Conservation (phyloP, 495 filamentous ascomycete species). For the Amorphotheca resinae region DNA sequence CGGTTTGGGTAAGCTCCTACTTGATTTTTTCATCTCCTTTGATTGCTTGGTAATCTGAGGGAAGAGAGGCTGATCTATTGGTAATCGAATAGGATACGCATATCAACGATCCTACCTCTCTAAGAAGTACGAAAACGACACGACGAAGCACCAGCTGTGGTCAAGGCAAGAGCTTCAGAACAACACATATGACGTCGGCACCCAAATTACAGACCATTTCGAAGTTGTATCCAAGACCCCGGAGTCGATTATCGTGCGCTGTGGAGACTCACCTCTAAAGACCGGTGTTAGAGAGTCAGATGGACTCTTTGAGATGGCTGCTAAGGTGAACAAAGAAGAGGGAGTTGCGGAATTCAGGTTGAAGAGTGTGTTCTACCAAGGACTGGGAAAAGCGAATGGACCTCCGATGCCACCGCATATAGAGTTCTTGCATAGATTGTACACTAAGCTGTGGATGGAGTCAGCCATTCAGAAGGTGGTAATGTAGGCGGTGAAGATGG, state of each 20-base stretch:
- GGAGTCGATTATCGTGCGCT: slow-evolving; percentile 48
- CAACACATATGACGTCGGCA: slow-evolving; percentile 47
- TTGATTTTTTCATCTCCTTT: background rate
- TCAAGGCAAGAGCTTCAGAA: slow-evolving; percentile 36
- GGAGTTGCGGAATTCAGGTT: slow-evolving; percentile 47
- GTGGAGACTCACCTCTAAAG: slow-evolving; percentile 52
- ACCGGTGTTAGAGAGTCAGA: slow-evolving; percentile 45
- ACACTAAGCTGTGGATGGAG: slow-evolving; percentile 51
- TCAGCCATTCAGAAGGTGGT: slow-evolving; percentile 31
- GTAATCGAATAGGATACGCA: slow-evolving; percentile 47
- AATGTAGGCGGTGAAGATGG: background rate
- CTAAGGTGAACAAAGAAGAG: slow-evolving; percentile 44
- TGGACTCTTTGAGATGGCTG: slow-evolving; percentile 58
- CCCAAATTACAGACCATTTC: slow-evolving; percentile 62
- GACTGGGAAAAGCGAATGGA: slow-evolving; percentile 32
- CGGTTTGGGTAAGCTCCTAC: slow-evolving; percentile 14
- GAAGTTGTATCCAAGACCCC: slow-evolving; percentile 57
- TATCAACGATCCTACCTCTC: slow-evolving; percentile 49
- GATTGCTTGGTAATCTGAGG: background rate
- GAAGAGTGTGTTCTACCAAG: slow-evolving; percentile 41
- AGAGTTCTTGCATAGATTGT: slow-evolving; percentile 48
- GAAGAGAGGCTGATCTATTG: background rate
- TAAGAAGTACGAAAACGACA: slow-evolving; percentile 43
- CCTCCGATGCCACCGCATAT: slow-evolving; percentile 42
- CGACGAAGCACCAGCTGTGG: slow-evolving; percentile 55